These are phyloP conservation scores for Penicillium lagena DNA, from an alignment of 495 filamentous ascomycete species.

Conservation along the genomic window DNA sequence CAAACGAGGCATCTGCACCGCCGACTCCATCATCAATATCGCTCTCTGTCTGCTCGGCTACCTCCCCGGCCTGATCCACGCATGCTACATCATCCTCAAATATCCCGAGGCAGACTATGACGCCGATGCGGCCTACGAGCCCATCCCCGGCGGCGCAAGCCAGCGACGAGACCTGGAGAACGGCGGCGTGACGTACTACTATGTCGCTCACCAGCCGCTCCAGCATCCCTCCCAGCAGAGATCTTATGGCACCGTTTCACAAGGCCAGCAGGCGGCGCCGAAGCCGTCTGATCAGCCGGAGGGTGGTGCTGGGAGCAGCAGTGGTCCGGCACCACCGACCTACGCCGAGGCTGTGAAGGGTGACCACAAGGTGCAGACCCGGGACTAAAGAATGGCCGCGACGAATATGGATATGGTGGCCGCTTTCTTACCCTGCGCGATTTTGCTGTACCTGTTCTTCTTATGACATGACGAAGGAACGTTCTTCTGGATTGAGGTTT, in stretches of 20 bases:
- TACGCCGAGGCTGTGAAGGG: conserved; percentile 83
- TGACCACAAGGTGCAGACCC: conserved; percentile 79
- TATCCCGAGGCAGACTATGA: conserved; percentile 64
- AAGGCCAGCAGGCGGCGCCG: conserved; percentile 3
- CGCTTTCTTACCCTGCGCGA: no score
- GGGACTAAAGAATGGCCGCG: conserved; percentile 39
- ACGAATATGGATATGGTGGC: not conserved
- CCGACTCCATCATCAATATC: conserved; percentile 92
- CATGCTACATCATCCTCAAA: conserved; percentile 96
- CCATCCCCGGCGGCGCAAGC: conserved; percentile 47
- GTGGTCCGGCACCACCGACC: conserved; percentile 55
- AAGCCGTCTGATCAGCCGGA: conserved; percentile 16
- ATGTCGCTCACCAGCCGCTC: conserved; percentile 49
- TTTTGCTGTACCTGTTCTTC: no score
- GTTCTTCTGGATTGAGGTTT: no score
- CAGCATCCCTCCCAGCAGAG: conserved; percentile 30
- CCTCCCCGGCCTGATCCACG: conserved; percentile 85
- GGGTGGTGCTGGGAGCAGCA: conserved; percentile 23
- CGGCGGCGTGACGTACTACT: conserved; percentile 61
- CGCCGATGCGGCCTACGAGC: conserved; percentile 53
- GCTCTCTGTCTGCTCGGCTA: conserved; percentile 84
- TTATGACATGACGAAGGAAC: no score
- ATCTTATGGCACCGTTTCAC: conserved; percentile 32
- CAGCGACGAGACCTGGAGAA: conserved; percentile 35
- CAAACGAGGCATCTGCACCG: conserved; percentile 87